A percentile compares a stretch with the other conserved stretches of the same genome.
Evolutionary conservation across 2,329 filamentous ascomycete genomes (phyloP).

Genomic region (Colletotrichum acutatum): DNA sequence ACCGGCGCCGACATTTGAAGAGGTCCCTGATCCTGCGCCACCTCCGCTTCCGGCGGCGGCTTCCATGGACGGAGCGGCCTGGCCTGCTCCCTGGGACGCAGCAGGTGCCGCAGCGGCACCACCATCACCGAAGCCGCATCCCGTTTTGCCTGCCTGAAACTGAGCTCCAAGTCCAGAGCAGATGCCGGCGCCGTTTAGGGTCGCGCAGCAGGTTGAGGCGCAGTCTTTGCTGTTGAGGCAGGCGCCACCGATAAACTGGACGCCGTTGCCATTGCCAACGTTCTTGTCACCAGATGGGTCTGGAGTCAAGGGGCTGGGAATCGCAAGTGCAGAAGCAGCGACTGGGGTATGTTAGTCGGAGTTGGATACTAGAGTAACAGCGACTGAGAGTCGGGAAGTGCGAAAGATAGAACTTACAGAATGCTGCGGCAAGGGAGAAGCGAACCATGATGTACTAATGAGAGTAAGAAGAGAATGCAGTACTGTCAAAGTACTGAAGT

Average conservation of each 20-base stretch:
- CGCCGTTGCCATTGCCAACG: conserved; percentile 41
- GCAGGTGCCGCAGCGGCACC: neutral
- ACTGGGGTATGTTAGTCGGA: conserved; percentile 5
- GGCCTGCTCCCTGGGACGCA: conserved; percentile 1
- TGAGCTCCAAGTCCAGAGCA: conserved; percentile 42
- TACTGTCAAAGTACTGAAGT: neutral
- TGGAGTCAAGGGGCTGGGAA: conserved; percentile 38
- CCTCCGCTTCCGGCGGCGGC: neutral
- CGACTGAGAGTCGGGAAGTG: too few species aligned
- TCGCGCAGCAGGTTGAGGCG: conserved; percentile 40
- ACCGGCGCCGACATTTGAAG: conserved; percentile 44
- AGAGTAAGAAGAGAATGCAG: neutral
- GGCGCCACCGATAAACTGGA: conserved; percentile 45
- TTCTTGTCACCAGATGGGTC: conserved; percentile 43
- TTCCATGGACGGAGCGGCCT: conserved; percentile 9
- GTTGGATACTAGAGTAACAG: neutral
- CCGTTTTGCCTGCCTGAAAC: conserved; percentile 43
- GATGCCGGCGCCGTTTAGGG: conserved; percentile 41
- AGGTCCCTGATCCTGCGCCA: neutral
- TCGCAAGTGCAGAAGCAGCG: conserved; percentile 36
- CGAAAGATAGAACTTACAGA: conserved; percentile 23
- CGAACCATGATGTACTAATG: conserved; percentile 31
- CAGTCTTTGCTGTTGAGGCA: conserved; percentile 43
- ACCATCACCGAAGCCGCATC: conserved; percentile 40
- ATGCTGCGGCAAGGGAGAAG: conserved; percentile 6